A percentile compares a stretch with the other conserved stretches of the same genome.
phyloP scores from a whole-genome alignment of 495 filamentous ascomycete genomes.

The Podospora pseudocomata region DNA sequence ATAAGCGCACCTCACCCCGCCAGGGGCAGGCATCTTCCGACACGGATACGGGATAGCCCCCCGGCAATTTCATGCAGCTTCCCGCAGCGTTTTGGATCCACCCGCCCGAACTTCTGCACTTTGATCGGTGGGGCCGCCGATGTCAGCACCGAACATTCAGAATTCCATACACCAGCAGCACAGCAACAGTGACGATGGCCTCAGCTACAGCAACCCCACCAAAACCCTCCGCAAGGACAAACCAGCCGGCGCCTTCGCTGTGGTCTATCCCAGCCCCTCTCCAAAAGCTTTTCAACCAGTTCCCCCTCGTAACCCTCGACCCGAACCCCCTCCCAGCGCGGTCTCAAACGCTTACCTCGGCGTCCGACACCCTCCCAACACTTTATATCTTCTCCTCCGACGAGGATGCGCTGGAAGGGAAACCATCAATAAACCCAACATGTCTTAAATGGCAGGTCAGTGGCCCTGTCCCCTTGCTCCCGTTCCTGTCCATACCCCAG shows the following conservation, averaged over 20 bases:
- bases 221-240: background rate
- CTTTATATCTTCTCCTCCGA: slow-evolving; percentile 77
- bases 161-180: background rate
- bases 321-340: slow-evolving; percentile 71
- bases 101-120: slow-evolving; percentile 1
- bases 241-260: slow-evolving; percentile 43
- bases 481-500: slow-evolving; percentile 12
- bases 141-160: background rate
- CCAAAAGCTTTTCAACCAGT: slow-evolving; percentile 76
- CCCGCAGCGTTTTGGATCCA: slow-evolving; percentile 3
- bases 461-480: slow-evolving; percentile 11
- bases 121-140: background rate
- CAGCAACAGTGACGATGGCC: background rate
- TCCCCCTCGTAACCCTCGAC: slow-evolving; percentile 76
- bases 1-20: background rate
- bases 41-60: background rate
- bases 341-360: slow-evolving; percentile 39
- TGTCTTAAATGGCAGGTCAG: slow-evolving; percentile 96
- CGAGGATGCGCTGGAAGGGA: slow-evolving; percentile 56
- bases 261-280: slow-evolving; percentile 62
- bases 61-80: slow-evolving; percentile 16
- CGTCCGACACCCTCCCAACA: slow-evolving; percentile 50
- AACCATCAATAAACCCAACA: slow-evolving; percentile 83
- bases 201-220: slow-evolving; percentile 10
- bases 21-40: slow-evolving; percentile 14